Evolutionary conservation across 148 eudicot genomes (phyloP).

Genomic region (Oxyria digyna): DNA sequence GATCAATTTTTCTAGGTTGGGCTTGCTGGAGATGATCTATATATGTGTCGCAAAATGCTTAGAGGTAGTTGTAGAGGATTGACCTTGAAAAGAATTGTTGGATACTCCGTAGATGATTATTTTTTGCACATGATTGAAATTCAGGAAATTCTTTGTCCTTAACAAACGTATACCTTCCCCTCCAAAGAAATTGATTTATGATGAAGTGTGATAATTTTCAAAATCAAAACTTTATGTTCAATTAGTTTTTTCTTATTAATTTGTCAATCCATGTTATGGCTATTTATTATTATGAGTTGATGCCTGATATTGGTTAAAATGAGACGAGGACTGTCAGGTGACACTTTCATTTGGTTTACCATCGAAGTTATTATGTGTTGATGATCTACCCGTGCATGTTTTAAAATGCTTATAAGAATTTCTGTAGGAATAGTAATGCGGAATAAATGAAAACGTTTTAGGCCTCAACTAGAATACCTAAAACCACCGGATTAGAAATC

Average conservation of each 20-base stretch:
- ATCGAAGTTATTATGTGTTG: too few species aligned
- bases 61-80: not conserved
- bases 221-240: not conserved
- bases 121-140: not conserved
- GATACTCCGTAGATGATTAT: not conserved
- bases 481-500: too few species aligned
- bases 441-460: too few species aligned
- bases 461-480: too few species aligned
- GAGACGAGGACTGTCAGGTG: too few species aligned
- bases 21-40: conserved; percentile 23
- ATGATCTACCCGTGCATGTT: too few species aligned
- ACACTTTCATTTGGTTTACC: too few species aligned
- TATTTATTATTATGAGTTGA: too few species aligned
- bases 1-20: conserved; percentile 16
- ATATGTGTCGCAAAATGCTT: conserved; percentile 13
- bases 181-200: not conserved
- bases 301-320: too few species aligned
- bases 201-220: not conserved
- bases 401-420: too few species aligned
- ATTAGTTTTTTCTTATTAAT: not conserved
- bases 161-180: not conserved
- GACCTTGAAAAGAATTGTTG: not conserved
- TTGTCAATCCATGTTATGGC: too few species aligned
- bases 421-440: too few species aligned
- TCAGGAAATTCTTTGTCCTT: not conserved